These are phyloP conservation scores for Aciculosporium take DNA, from an alignment of 2,329 filamentous ascomycete species.

Conservation along the genomic window DNA sequence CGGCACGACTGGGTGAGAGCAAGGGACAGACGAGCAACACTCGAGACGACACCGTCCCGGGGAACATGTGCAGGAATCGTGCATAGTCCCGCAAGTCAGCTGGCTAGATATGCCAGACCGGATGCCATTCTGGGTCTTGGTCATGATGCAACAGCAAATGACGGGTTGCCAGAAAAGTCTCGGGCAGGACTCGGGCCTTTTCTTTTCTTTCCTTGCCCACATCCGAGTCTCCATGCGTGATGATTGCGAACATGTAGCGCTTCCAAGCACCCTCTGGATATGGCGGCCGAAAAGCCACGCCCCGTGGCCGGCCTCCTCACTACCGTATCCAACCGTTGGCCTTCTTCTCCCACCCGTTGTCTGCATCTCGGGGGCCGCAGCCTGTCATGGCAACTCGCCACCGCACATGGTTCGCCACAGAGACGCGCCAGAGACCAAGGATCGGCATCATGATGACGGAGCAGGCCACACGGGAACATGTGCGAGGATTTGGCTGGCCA, in stretches of 20 bases:
- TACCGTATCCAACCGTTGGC: too few species aligned
- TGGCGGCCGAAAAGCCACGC: not conserved
- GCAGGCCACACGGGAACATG: not conserved
- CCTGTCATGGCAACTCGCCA: not conserved
- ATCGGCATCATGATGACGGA: not conserved
- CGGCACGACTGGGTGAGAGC: not conserved
- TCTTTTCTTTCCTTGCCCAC: not conserved
- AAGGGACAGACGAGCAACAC: not conserved
- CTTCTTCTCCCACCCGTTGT: too few species aligned
- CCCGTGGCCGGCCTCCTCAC: too few species aligned
- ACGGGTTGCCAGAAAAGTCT: constrained; percentile 1
- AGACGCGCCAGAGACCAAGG: not conserved
- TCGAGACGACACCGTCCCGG: not conserved
- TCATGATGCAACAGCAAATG: constrained; percentile 1
- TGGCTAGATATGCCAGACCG: constrained; percentile 2
- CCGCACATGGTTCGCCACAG: not conserved
- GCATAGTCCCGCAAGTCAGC: constrained; percentile 2
- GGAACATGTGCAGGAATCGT: not conserved
- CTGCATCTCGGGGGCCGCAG: not conserved
- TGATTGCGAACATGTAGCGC: not conserved
- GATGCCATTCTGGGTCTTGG: constrained; percentile 3
- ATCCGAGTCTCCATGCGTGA: too few species aligned
- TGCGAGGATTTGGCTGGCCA: not conserved
- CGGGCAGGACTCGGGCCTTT: not conserved
- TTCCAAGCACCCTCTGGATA: not conserved